Conservation (phyloP, 2,329 filamentous ascomycete genomes). For the Torrubiellomyces zombiae region DNA sequence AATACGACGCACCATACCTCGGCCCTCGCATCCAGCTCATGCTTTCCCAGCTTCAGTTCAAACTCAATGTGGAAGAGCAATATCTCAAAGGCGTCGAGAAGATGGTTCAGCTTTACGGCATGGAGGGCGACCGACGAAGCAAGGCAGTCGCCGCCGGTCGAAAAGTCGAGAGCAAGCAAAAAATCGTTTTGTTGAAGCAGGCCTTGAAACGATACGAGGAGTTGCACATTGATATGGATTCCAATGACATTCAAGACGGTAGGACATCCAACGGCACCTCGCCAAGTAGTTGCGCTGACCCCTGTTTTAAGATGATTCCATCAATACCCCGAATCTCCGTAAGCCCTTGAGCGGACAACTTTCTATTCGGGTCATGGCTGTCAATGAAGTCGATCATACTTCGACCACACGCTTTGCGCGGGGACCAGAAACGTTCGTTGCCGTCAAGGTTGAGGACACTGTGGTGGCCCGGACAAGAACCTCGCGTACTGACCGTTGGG, state of each 20-base stretch:
- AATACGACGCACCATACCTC: constrained; percentile 91
- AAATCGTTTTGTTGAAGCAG: constrained; percentile 90
- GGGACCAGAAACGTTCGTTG: constrained; percentile 86
- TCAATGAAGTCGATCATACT: constrained; percentile 90
- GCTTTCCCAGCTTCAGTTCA: constrained; percentile 97
- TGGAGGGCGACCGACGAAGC: constrained; percentile 95
- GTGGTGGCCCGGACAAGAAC: constrained; percentile 77
- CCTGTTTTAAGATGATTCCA: constrained; percentile 60
- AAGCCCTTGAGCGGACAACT: constrained; percentile 92
- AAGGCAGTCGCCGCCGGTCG: constrained; percentile 80
- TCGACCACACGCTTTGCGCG: constrained; percentile 70
- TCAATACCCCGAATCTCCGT: constrained; percentile 85
- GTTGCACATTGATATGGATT: constrained; percentile 84
- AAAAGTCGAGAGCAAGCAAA: constrained; percentile 89
- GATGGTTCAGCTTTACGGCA: constrained; percentile 94
- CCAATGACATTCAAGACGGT: constrained; percentile 66
- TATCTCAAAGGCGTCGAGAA: constrained; percentile 98
- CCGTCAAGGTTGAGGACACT: constrained; percentile 91
- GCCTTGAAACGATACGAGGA: constrained; percentile 95
- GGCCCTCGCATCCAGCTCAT: constrained; percentile 97
- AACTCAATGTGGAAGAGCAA: constrained; percentile 95
- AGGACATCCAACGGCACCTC: constrained; percentile 15
- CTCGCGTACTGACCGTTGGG: constrained; percentile 78
- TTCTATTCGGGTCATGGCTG: constrained; percentile 68
- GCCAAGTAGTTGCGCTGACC: neutral